phyloP scores from a whole-genome alignment of 768 basidiomycete species.

The Psilocybe azurescens region DNA sequence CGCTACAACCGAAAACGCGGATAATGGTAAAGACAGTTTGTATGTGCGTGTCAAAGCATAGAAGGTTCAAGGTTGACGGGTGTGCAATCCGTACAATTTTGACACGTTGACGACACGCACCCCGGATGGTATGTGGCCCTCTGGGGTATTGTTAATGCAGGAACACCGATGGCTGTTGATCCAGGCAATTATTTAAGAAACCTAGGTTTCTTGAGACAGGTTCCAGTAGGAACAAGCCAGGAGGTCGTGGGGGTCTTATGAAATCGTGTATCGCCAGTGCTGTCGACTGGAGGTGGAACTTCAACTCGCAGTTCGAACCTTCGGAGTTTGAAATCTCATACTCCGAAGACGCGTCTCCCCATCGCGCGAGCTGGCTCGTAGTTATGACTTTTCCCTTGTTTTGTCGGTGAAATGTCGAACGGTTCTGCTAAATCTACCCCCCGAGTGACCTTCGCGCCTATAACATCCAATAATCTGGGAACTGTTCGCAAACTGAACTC shows the following conservation, averaged over 20 bases:
- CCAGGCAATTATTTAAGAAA: background rate
- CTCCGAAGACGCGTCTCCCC: background rate
- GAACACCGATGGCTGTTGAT: background rate
- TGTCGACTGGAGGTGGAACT: too few species aligned
- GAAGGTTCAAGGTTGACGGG: background rate
- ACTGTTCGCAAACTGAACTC: constrained; percentile 72
- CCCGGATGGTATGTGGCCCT: background rate
- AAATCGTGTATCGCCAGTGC: too few species aligned
- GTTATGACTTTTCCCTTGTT: background rate
- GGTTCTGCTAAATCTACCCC: constrained; percentile 25
- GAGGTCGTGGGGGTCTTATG: too few species aligned
- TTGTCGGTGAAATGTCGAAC: constrained; percentile 21
- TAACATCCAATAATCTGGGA: constrained; percentile 85
- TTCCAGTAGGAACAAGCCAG: constrained; percentile 1
- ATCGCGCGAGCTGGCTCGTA: background rate
- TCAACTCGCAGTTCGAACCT: too few species aligned
- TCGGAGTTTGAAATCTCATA: background rate
- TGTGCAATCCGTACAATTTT: background rate
- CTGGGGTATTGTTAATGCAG: constrained; percentile 2
- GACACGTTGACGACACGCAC: constrained; percentile 1
- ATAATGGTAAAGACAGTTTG: background rate
- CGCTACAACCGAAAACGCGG: background rate
- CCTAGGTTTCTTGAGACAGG: constrained; percentile 1
- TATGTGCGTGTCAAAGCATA: background rate
- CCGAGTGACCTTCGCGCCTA: constrained; percentile 72